A percentile compares a stretch with the other conserved stretches of the same genome.
Evolutionary conservation across 1,284 basidiomycete species (phyloP).

Genomic region (Puccinia coronata): DNA sequence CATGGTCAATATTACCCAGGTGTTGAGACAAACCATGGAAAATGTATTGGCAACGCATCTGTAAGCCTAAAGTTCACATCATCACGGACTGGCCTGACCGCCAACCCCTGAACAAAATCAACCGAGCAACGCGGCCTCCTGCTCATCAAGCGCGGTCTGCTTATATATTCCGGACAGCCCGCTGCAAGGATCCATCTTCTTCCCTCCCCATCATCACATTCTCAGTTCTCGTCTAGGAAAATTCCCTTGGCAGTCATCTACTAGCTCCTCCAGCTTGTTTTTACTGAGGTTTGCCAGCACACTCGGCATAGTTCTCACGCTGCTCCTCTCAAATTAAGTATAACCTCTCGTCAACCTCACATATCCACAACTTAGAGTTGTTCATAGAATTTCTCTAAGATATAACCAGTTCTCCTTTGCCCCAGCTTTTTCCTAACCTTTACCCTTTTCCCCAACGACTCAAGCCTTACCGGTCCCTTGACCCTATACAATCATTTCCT

Average conservation of each 20-base stretch:
- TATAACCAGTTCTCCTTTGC: not conserved
- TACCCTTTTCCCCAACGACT: not conserved
- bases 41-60: conserved; percentile 5
- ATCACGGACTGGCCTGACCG: conserved; percentile 6
- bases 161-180: not conserved
- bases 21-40: not conserved
- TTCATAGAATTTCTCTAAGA: not conserved
- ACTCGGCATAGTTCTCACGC: not conserved
- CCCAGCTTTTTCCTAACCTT: not conserved
- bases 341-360: not conserved
- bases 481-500: conserved; percentile 8
- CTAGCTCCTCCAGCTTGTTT: not conserved
- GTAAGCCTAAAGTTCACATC: conserved; percentile 8
- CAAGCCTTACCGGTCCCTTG: not conserved
- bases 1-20: not conserved
- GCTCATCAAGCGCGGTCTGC: not conserved
- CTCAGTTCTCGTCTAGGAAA: not conserved
- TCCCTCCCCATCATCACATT: not conserved
- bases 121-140: conserved; percentile 1
- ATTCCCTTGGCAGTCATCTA: not conserved
- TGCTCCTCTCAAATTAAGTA: not conserved
- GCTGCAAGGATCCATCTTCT: not conserved
- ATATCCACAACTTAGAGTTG: not conserved
- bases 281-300: not conserved
- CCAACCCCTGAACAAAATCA: conserved; percentile 7